These are phyloP conservation scores for Yamadazyma kitorensis DNA, from an alignment of 805 yeast species.

Conservation along the genomic window DNA sequence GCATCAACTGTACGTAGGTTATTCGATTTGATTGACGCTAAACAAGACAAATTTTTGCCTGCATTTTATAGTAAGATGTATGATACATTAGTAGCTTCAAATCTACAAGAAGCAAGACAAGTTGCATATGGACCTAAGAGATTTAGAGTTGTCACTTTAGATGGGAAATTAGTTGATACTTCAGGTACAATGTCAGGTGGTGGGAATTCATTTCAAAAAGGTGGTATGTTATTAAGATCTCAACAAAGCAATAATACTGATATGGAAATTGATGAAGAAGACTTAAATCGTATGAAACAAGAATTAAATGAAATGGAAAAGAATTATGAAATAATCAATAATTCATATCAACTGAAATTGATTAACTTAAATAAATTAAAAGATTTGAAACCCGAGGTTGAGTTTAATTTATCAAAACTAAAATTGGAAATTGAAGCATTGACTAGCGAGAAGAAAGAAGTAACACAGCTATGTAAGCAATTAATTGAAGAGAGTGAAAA, in stretches of 20 bases:
- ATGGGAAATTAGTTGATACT: constrained; percentile 86
- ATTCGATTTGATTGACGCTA: constrained; percentile 76
- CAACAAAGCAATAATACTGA: constrained; percentile 21
- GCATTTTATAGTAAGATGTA: constrained; percentile 87
- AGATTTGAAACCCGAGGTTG: constrained; percentile 70
- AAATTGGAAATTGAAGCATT: constrained; percentile 64
- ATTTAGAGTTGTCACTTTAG: constrained; percentile 87
- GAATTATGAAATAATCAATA: constrained; percentile 47
- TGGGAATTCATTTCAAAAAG: constrained; percentile 66
- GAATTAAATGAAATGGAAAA: constrained; percentile 55
- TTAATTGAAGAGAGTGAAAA: constrained; percentile 37
- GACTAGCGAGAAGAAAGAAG: constrained; percentile 49
- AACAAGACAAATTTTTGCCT: constrained; percentile 65
- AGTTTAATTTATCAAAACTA: constrained; percentile 55
- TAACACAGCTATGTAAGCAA: constrained; percentile 42
- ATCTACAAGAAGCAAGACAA: constrained; percentile 74
- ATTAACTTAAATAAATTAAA: constrained; percentile 53
- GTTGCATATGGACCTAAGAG: constrained; percentile 84
- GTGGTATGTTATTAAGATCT: constrained; percentile 67
- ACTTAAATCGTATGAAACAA: constrained; percentile 50
- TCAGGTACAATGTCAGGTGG: constrained; percentile 98
- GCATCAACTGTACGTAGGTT: constrained; percentile 68
- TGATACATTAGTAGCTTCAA: constrained; percentile 83
- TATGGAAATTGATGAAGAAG: constrained; percentile 47
- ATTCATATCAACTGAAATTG: constrained; percentile 58